Conservation (phyloP, 805 yeast genomes). For the Candida andamanensis region DNA sequence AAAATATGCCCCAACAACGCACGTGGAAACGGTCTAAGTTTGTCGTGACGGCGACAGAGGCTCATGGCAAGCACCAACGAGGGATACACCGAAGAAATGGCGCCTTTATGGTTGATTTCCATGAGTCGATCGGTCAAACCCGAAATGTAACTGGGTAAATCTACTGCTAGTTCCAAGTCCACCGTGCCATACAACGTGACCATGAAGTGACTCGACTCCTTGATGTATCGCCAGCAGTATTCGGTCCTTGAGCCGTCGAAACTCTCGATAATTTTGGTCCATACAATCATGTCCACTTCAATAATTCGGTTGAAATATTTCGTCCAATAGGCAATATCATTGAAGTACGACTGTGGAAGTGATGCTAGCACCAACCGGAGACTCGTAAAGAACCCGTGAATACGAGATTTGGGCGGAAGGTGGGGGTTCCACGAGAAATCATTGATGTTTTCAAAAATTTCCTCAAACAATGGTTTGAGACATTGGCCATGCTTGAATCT, state of each 20-base stretch:
- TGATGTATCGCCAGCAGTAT: constrained; percentile 80
- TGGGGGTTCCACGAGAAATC: too few relatives aligned
- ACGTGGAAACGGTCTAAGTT: constrained; percentile 38
- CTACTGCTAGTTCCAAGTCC: too few relatives aligned
- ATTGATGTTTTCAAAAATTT: too few relatives aligned
- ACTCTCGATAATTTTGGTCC: constrained; percentile 48
- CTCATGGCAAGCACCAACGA: constrained; percentile 57
- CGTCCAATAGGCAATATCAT: constrained; percentile 3
- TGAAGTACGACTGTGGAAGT: too few relatives aligned
- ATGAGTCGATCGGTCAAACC: constrained; percentile 62
- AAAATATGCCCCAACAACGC: constrained; percentile 44
- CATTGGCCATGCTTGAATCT: too few relatives aligned
- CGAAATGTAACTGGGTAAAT: too few relatives aligned
- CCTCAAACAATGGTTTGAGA: too few relatives aligned
- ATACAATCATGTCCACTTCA: constrained; percentile 16
- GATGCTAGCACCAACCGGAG: constrained; percentile 39
- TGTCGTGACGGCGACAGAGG: too few relatives aligned
- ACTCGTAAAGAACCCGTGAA: constrained; percentile 70
- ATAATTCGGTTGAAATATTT: constrained; percentile 1
- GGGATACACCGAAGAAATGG: constrained; percentile 84
- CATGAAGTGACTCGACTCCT: constrained; percentile 63
- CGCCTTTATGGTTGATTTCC: constrained; percentile 82
- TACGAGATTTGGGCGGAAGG: too few relatives aligned
- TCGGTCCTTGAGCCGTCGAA: too few relatives aligned
- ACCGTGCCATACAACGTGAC: too few relatives aligned